These are phyloP conservation scores for Sanghuangporus weigelae DNA, from an alignment of 1,284 basidiomycete species.

Conservation along the genomic window DNA sequence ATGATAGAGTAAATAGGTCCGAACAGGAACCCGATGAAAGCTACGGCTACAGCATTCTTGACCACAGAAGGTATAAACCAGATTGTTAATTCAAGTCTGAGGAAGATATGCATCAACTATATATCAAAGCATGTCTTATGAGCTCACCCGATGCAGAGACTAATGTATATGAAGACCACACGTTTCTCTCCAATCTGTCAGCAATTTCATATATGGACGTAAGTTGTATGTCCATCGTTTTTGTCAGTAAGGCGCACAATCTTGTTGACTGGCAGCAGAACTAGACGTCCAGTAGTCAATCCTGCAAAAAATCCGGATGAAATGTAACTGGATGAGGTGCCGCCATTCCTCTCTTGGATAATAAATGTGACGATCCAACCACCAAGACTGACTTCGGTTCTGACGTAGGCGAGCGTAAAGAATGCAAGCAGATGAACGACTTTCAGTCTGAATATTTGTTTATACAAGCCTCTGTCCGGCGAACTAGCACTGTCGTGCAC, in stretches of 20 bases:
- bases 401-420: slow-evolving; percentile 64
- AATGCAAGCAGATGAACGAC: slow-evolving; percentile 55
- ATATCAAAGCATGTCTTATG: neutral
- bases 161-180: slow-evolving; percentile 46
- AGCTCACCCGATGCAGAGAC: slow-evolving; percentile 45
- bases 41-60: slow-evolving; percentile 33
- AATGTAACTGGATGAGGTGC: slow-evolving; percentile 45
- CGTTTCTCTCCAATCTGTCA: slow-evolving; percentile 49
- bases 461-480: slow-evolving; percentile 41
- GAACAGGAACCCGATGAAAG: slow-evolving; percentile 37
- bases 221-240: too few species aligned
- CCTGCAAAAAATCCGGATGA: slow-evolving; percentile 57
- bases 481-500: slow-evolving; percentile 31
- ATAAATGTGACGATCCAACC: slow-evolving; percentile 64
- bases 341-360: slow-evolving; percentile 40
- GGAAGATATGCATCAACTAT: neutral
- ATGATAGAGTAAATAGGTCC: slow-evolving; percentile 66
- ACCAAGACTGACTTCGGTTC: slow-evolving; percentile 61
- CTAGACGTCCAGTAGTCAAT: slow-evolving; percentile 52
- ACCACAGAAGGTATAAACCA: slow-evolving; percentile 32
- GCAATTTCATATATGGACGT: neutral
- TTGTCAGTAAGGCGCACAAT: slow-evolving; percentile 30
- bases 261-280: slow-evolving; percentile 55
- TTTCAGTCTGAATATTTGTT: slow-evolving; percentile 48
- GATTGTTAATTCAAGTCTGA: slow-evolving; percentile 31